Base-by-base conservation (phyloP, 2,329 filamentous ascomycete genomes). In the Fusarium nisikadoi region DNA sequence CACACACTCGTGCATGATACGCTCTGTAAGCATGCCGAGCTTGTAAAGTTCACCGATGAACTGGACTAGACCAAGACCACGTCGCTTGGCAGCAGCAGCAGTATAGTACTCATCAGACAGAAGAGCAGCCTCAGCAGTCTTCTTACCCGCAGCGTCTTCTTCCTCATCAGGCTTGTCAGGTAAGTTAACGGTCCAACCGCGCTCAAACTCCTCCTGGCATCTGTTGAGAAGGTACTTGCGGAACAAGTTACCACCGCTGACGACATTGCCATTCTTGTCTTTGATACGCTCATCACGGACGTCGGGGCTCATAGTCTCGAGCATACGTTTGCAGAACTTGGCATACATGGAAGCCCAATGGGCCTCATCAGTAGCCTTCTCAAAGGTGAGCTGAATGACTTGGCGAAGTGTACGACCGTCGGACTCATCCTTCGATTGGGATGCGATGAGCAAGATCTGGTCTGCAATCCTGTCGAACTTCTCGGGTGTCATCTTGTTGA, bases 401-500 rank as follows among this genome's bases (percentile, higher is more conserved):
- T 99, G 96, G 77, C 96, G 93, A 55, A 99, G 88, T 12, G 96
- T 98, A 65, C 95, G 93, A 47, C 96, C 96, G 78, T 99, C 96
- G 27, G 90, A 89, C 84, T 99, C 96, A 77, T 97, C 93, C 88
- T 97, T 97, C 59, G 95, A 98, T 81, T 99, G 96, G 27, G 90
- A 93, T 33, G 95, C 94, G 80, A 99, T 99, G 59, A 91, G 88
- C 35, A 99, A 88, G 70, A 99, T 97, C 82, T 98, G 94, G 70
- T 95, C 93, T 11, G 96, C 90, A 75, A 99, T 97, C 85, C 92
- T 94, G 81, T 97, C 95, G 78, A 99, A 99, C 80, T 98, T 99
- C 85, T 99, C 96, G 1, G 96, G 96, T 0, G 96, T 98, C 96
- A 99, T 98, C 92, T 99, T 99, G 91, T 99, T 99, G 78, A 99